Evolutionary conservation across 192 early-diverging fungal species (phyloP), one percentile per base, ranked within the genome.

Genomic region (Lunasporangiospora selenospora): DNA sequence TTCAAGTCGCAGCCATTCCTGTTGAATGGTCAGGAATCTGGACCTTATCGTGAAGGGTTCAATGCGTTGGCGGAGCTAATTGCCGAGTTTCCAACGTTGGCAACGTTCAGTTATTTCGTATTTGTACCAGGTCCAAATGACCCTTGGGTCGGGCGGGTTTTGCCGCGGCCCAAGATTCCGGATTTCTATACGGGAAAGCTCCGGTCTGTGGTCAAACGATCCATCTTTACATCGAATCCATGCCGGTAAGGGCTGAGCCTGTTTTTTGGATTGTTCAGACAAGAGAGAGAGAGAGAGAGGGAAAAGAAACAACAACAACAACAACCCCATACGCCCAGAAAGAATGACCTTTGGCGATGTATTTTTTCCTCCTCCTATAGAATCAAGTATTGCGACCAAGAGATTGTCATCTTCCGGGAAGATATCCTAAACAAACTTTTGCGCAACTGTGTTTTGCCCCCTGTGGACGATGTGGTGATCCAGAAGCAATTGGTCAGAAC

Each of bases 41-140:
- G 64, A 7, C 77, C 84, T 44, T 96, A 93, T 80, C 75, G 71
- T 62, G 87, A 87, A 65, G 58, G 62, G 44, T 59, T 60, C 43
- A 80, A 84, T 26, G 58, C 65, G n/a, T 65, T 93, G 16, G 88
- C 84, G 26, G 87, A 87, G 47, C 46, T 92, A 16, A 81, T 93
- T 30, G 75, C 84, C n/a, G 81, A 88, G 36, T 93, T 86, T 57
- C 85, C 80, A 0, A 65, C 53, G 2, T 54, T 93, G 46, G 79
- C 85, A 12, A 64, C 77, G 4, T 60, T 71, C 41, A 77, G 81
- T n/a, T 85, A 89, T 12, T 95, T 96, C 77, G 81, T 98, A 6
- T 92, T 98, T 80, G 88, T 98, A 1, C 96, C 96, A 12, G 96
- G 96, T 3, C 79, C 85, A 15, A 85, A 88, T 62, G 96, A 98